Evolutionary conservation across 208 protist genomes (phyloP).

Genomic region (Acanthamoeba royreba): DNA sequence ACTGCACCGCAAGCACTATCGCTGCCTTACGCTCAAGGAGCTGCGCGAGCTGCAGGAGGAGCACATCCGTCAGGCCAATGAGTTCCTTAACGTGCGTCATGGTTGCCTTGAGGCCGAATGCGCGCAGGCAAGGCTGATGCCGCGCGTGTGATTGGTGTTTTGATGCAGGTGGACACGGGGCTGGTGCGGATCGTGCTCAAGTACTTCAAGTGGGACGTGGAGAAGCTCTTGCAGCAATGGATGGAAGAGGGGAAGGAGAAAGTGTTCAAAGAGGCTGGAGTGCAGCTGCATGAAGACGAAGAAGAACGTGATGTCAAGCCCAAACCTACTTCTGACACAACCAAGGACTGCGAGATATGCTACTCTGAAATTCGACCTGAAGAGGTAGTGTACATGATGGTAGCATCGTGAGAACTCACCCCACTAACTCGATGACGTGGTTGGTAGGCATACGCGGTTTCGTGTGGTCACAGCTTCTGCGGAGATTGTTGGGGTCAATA

Average conservation of each 20-base stretch:
- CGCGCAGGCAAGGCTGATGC: not conserved
- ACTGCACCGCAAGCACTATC: conserved; percentile 7
- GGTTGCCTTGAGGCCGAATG: not conserved
- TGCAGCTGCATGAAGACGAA: not conserved
- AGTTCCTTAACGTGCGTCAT: conserved; percentile 21
- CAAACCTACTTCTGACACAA: not conserved
- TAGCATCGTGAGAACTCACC: no score
- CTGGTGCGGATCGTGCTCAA: conserved; percentile 25
- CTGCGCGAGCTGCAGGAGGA: not conserved
- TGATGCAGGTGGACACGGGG: not conserved
- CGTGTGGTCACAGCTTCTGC: not conserved
- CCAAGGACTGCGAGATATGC: conserved; percentile 22
- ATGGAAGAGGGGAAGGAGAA: conserved; percentile 9
- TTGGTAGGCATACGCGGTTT: not conserved
- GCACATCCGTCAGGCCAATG: conserved; percentile 8
- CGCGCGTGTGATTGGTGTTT: no score
- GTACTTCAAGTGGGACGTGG: conserved; percentile 30
- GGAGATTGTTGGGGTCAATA: not conserved
- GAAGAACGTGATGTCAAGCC: not conserved
- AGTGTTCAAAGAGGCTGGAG: not conserved
- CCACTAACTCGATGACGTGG: no score
- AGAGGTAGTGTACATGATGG: no score
- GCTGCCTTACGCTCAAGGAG: not conserved
- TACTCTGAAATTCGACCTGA: not conserved
- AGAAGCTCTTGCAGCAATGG: conserved; percentile 18